These are phyloP conservation scores for Ascochyta rabiei DNA, from an alignment of 2,329 filamentous ascomycete species.

Conservation along the genomic window DNA sequence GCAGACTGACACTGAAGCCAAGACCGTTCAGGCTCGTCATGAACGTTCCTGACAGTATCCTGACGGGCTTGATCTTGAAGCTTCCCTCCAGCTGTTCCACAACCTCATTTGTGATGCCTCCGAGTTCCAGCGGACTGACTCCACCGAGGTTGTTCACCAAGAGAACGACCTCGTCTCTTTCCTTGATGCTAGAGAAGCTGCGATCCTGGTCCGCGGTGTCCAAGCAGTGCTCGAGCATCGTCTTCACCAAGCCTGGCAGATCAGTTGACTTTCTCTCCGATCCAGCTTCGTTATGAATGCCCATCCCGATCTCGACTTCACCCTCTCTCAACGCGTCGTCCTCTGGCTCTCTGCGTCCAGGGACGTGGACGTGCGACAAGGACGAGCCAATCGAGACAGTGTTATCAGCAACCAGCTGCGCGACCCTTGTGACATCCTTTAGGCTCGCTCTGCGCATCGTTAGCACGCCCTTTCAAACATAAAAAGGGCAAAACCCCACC, in stretches of 20 bases:
- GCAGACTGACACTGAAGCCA: constrained; percentile 72
- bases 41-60: constrained; percentile 70
- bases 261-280: constrained; percentile 51
- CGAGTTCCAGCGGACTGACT: constrained; percentile 73
- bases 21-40: constrained; percentile 75
- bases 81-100: constrained; percentile 63
- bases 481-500: constrained; percentile 48
- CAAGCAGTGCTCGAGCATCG: constrained; percentile 70
- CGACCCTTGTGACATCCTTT: constrained; percentile 74
- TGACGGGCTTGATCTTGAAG: constrained; percentile 65
- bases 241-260: constrained; percentile 55
- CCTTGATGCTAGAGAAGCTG: constrained; percentile 69
- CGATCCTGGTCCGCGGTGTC: constrained; percentile 69
- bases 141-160: constrained; percentile 79
- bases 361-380: constrained; percentile 90
- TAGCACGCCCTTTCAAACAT: constrained; percentile 4
- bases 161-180: constrained; percentile 68
- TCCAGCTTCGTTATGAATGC: constrained; percentile 72
- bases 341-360: constrained; percentile 69
- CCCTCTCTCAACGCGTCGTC: constrained; percentile 64
- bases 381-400: constrained; percentile 85
- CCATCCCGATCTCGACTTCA: constrained; percentile 74
- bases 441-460: constrained; percentile 54
- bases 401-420: constrained; percentile 74
- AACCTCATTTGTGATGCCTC: constrained; percentile 73